Percentiles rank a stretch among this genome's conserved stretches.
Evolutionary conservation across 306 rosid genomes (phyloP).

Genomic region (Quercus alba): DNA sequence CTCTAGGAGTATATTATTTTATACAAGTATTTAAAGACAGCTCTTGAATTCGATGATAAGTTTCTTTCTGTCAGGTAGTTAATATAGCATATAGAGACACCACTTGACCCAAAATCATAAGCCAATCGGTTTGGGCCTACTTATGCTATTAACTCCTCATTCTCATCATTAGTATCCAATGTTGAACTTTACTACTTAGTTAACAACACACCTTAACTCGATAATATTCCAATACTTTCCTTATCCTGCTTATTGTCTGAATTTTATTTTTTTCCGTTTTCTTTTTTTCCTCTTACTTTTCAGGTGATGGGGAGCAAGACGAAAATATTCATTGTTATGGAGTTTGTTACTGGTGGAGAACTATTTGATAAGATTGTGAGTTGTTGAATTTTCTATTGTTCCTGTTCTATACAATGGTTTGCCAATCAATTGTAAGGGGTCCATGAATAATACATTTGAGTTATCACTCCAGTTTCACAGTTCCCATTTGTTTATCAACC

Average conservation of each 20-base stretch:
- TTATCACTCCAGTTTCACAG: background rate
- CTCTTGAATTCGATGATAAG: background rate
- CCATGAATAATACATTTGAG: constrained; percentile 3
- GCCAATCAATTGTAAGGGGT: constrained; percentile 5
- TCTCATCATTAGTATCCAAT: no score
- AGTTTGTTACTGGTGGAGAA: constrained; percentile 95
- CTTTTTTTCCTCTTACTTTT: background rate
- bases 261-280: background rate
- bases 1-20: no score
- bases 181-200: no score
- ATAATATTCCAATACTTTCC: background rate
- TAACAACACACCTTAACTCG: no score
- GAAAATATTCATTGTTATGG: constrained; percentile 90
- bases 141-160: no score
- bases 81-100: no score
- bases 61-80: background rate
- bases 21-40: background rate
- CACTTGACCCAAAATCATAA: no score
- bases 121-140: no score
- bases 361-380: constrained; percentile 99
- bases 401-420: background rate
- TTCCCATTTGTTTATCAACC: background rate
- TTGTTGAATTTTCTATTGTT: constrained; percentile 11
- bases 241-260: background rate
- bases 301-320: constrained; percentile 98